phyloP scores from a whole-genome alignment of 768 basidiomycete genomes.

The Mycena albidolilacea region DNA sequence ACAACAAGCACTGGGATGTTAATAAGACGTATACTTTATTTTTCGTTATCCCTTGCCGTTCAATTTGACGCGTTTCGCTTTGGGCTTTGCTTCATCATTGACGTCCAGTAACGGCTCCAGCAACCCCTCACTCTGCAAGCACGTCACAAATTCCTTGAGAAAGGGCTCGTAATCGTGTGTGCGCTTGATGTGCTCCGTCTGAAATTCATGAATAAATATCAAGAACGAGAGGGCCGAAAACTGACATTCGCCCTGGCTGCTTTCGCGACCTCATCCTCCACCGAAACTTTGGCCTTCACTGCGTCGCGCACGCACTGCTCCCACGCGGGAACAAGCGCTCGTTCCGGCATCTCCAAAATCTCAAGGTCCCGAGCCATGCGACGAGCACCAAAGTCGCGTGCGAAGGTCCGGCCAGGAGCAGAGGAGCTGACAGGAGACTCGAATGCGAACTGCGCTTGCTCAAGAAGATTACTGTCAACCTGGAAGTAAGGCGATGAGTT shows the following conservation, averaged over 20 bases:
- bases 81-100: constrained; percentile 50
- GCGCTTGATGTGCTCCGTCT: constrained; percentile 72
- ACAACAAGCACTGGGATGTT: constrained; percentile 11
- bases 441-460: constrained; percentile 49
- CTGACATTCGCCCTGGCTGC: constrained; percentile 62
- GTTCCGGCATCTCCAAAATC: constrained; percentile 60
- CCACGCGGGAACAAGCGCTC: constrained; percentile 60
- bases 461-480: constrained; percentile 58
- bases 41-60: constrained; percentile 26
- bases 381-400: constrained; percentile 61
- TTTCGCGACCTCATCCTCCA: constrained; percentile 49
- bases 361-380: constrained; percentile 59
- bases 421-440: constrained; percentile 46
- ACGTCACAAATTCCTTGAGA: constrained; percentile 60
- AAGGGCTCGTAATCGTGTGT: constrained; percentile 79
- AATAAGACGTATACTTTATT: constrained; percentile 1
- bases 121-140: constrained; percentile 62
- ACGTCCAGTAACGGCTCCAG: constrained; percentile 60
- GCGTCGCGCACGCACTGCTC: constrained; percentile 60
- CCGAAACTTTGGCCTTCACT: constrained; percentile 39
- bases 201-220: constrained; percentile 4
- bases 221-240: constrained; percentile 15
- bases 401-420: constrained; percentile 51
- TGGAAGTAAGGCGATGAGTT: constrained; percentile 35
- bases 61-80: constrained; percentile 35